A percentile compares a stretch with the other conserved stretches of the same genome.
Evolutionary conservation across 2,329 filamentous ascomycete genomes (phyloP).

Genomic region (Phaeomoniella chlamydospora): DNA sequence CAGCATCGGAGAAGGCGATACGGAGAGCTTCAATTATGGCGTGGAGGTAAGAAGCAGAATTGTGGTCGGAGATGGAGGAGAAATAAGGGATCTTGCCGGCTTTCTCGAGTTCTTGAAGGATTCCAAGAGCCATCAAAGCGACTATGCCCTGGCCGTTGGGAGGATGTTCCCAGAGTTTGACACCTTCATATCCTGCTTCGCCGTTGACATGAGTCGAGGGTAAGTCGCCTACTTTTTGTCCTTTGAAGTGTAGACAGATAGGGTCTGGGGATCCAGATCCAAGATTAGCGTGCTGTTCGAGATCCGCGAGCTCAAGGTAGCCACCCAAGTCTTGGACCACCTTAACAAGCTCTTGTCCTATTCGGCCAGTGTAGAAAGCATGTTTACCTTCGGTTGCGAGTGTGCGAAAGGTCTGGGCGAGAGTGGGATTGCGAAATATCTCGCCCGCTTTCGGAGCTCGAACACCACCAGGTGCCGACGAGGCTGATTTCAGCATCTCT

Average conservation of each 20-base stretch:
- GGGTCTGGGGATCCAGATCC: conserved; percentile 72
- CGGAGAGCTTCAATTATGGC: conserved; percentile 76
- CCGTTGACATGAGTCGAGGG: conserved; percentile 26
- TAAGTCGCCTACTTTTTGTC: conserved; percentile 40
- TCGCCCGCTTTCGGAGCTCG: conserved; percentile 69
- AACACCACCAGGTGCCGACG: conserved; percentile 50
- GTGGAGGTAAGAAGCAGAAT: conserved; percentile 68
- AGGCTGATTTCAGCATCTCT: conserved; percentile 76
- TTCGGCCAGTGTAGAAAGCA: conserved; percentile 77
- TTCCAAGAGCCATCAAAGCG: conserved; percentile 84
- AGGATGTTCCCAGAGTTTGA: conserved; percentile 91
- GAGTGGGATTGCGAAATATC: conserved; percentile 70
- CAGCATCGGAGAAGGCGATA: conserved; percentile 78
- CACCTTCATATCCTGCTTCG: conserved; percentile 25
- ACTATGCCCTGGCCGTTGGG: conserved; percentile 95
- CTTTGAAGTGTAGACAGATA: conserved; percentile 66
- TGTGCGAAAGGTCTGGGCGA: conserved; percentile 68
- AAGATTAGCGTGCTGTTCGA: conserved; percentile 57
- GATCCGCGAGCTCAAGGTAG: conserved; percentile 62
- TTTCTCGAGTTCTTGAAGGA: conserved; percentile 72
- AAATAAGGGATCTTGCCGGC: conserved; percentile 62
- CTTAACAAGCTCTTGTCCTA: conserved; percentile 69
- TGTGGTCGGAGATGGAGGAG: conserved; percentile 52
- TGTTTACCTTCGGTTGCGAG: conserved; percentile 70
- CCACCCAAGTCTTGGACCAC: conserved; percentile 66